Base-by-base conservation (phyloP, 805 yeast genomes). In the Metschnikowia koreensis region DNA sequence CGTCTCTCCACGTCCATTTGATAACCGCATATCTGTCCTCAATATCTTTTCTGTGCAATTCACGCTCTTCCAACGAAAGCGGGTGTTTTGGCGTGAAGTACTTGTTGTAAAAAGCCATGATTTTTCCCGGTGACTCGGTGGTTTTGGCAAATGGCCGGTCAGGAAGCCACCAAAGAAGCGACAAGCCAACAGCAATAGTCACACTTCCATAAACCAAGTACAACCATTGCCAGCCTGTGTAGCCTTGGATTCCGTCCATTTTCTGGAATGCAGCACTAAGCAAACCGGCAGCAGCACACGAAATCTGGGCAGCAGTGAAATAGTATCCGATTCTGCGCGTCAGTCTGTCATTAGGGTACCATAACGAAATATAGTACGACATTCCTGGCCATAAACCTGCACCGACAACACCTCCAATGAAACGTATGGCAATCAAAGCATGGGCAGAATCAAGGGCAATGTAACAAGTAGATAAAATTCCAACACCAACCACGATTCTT, bases 321-420 rank as follows among this genome's bases (percentile, higher is more conserved):
- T 89, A 89, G 70, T 86, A 89, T 1, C 96, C 96, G 55, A 89
- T 86, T 63, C 97, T 75, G 55, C 81, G 79, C 1, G 96, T 87
- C 58, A 83, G 80, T 53, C 94, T 74, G 42, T 86, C 83, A 46
- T 84, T 80, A 1, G 96, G 96, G 62, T 89, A 89, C 93, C 96
- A 89, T 60, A 89, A 71, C 0, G 92, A 81, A 40, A 89, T 76
- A 62, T 89, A 89, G 68, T 89, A 89, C 22, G 90, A 81, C 85
- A 89, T 76, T 9, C 94, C 96, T 1, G 96, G 96, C 96, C 96
- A 88, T 4, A 88, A 81, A 41, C 96, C 96, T 8, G 96, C 94
- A 46, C 89, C 89, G 50, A 84, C 86, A 49, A 86, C 59, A 44
- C 96, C 96, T 31, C 86, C 78, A 52, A 89, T 75, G 52, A 89